Conservation (phyloP, 2,329 filamentous ascomycete genomes). For the Talaromyces islandicus region DNA sequence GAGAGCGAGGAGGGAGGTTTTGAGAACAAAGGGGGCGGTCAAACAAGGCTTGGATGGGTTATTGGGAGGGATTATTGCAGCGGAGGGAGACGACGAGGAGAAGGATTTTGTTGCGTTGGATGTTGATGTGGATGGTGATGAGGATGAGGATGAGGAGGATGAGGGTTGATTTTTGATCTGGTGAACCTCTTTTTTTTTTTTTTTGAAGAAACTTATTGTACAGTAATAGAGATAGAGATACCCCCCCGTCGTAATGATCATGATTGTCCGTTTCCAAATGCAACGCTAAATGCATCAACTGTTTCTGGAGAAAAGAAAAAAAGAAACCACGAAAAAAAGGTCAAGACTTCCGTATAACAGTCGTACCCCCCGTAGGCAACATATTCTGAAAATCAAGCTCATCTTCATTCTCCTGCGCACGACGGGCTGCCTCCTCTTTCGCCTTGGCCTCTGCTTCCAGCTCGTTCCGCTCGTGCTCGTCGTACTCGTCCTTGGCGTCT, state of each 20-base stretch:
- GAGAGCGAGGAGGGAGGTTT: slow-evolving; percentile 65
- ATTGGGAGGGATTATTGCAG: slow-evolving; percentile 15
- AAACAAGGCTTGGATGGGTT: slow-evolving; percentile 34
- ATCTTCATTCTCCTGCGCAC: slow-evolving; percentile 31
- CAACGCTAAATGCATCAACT: neutral
- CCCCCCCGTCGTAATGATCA: neutral
- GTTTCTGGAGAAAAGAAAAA: neutral
- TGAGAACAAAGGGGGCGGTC: slow-evolving; percentile 53
- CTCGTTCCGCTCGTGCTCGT: slow-evolving; percentile 68
- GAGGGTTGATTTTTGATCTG: neutral
- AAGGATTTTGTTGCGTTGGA: slow-evolving; percentile 24
- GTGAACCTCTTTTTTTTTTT: too few species aligned
- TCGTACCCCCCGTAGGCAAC: slow-evolving; percentile 60
- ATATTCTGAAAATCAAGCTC: slow-evolving; percentile 27
- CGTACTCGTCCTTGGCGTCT: slow-evolving; percentile 80
- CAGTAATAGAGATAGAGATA: slow-evolving; percentile 15
- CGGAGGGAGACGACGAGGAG: slow-evolving; percentile 36
- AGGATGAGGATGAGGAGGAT: slow-evolving; percentile 3
- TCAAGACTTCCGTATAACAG: slow-evolving; percentile 56
- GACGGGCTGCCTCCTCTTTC: slow-evolving; percentile 30
- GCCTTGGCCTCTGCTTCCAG: slow-evolving; percentile 68
- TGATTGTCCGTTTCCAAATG: neutral
- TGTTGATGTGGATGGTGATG: slow-evolving; percentile 7
- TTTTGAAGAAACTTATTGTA: slow-evolving; percentile 20
- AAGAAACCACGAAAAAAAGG: neutral